Conservation (phyloP, 202 grass and related monocot species). For the Hordeum pubiflorum region DNA sequence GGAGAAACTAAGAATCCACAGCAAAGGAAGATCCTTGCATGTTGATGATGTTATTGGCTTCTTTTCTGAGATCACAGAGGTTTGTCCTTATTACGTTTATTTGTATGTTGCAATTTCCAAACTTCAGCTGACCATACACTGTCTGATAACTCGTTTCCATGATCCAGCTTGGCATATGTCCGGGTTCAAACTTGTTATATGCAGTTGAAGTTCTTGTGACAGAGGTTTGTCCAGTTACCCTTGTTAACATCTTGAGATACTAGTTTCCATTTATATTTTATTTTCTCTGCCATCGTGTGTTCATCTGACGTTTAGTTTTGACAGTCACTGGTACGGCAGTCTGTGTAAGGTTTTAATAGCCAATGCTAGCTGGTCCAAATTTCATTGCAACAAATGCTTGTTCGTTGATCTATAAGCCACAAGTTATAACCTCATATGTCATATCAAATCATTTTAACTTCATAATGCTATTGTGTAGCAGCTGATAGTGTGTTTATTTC, state of each 20-base stretch:
- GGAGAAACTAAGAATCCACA: constrained; percentile 89
- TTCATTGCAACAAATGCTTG: neutral
- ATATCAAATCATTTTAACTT: constrained; percentile 1
- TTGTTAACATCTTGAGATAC: constrained; percentile 19
- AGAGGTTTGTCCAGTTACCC: constrained; percentile 61
- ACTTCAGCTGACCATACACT: constrained; percentile 17
- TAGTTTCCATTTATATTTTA: constrained; percentile 22
- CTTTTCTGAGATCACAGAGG: constrained; percentile 86
- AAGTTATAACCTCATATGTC: neutral
- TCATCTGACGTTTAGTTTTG: constrained; percentile 7
- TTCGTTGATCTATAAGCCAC: constrained; percentile 4
- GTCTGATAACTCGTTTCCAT: constrained; percentile 24
- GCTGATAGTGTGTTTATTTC: neutral
- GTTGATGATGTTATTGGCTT: constrained; percentile 77
- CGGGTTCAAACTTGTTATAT: constrained; percentile 90
- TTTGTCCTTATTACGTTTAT: constrained; percentile 37
- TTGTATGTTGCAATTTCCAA: neutral
- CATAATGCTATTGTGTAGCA: neutral
- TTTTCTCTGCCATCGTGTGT: neutral
- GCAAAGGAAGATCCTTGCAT: constrained; percentile 73
- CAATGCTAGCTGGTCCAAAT: neutral
- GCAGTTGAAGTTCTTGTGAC: constrained; percentile 93
- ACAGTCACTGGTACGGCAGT: neutral
- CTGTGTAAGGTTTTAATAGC: neutral
- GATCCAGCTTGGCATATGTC: constrained; percentile 74